A percentile compares a stretch with the other conserved stretches of the same genome.
These are phyloP conservation scores for Oryza meridionalis DNA, from an alignment of 176 grass and related monocot genomes.

Conservation along the genomic window DNA sequence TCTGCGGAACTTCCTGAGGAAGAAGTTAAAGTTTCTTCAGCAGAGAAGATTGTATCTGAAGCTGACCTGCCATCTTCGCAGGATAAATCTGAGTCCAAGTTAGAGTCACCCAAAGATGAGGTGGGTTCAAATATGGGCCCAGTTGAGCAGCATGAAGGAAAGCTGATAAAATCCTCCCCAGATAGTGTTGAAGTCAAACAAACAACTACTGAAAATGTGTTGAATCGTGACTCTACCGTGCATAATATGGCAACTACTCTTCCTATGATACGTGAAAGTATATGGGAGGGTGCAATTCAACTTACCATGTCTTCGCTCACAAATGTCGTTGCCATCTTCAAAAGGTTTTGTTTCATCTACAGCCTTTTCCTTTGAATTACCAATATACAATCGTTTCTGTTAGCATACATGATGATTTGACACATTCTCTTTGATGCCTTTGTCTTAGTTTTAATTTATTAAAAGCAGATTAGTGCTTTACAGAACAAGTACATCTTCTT, in stretches of 20 bases:
- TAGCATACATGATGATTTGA: conserved; percentile 27
- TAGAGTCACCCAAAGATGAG: conserved; percentile 42
- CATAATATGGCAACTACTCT: not conserved
- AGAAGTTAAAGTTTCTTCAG: conserved; percentile 44
- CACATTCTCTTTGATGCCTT: not conserved
- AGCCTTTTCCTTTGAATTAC: conserved; percentile 19
- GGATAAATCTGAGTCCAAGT: conserved; percentile 48
- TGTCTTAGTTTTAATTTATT: not conserved
- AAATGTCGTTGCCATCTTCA: conserved; percentile 79
- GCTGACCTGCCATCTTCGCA: conserved; percentile 46
- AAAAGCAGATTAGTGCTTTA: not conserved
- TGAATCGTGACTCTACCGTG: conserved; percentile 45
- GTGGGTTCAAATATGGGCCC: conserved; percentile 25
- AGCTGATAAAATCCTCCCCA: conserved; percentile 38
- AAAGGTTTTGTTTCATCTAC: conserved; percentile 65
- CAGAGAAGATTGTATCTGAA: conserved; percentile 29
- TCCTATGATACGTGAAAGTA: conserved; percentile 61
- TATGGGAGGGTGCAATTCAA: conserved; percentile 98
- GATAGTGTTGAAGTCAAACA: conserved; percentile 43
- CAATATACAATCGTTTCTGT: not conserved
- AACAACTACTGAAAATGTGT: conserved; percentile 41
- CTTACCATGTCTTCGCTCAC: conserved; percentile 79
- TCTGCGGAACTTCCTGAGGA: conserved; percentile 44
- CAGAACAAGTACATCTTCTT: not conserved
- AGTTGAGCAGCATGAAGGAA: not conserved